Evolutionary conservation across 257 asterid genomes (phyloP).

Genomic region (Ophiorrhiza pumila): DNA sequence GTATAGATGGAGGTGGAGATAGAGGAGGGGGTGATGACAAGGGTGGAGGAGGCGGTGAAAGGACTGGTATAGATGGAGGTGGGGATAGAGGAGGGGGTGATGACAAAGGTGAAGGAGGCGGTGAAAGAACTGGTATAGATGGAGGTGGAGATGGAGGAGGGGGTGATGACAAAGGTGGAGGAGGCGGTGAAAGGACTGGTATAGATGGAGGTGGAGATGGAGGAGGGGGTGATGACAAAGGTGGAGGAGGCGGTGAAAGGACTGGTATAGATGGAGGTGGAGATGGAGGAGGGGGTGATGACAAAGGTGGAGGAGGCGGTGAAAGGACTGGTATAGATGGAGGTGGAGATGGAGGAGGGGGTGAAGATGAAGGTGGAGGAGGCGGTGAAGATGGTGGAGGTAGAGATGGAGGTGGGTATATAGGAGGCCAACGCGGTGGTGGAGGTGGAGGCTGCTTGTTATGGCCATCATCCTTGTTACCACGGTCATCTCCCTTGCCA

Average conservation of each 20-base stretch:
- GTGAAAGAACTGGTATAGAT: background rate
- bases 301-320: background rate
- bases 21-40: background rate
- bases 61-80: background rate
- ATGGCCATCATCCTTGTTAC: background rate
- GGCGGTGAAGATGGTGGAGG: background rate
- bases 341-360: conserved; percentile 6
- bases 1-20: background rate
- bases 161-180: background rate
- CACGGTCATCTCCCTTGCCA: background rate
- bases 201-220: conserved; percentile 15
- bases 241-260: background rate
- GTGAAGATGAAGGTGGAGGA: background rate
- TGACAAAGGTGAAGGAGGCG: background rate
- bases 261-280: no score
- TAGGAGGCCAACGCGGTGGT: background rate
- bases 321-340: no score
- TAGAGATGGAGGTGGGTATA: background rate
- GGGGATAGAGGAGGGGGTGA: background rate
- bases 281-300: conserved; percentile 2
- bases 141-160: background rate
- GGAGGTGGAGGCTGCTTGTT: conserved; percentile 13
- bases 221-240: background rate
- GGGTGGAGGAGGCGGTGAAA: background rate
- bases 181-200: background rate